Evolutionary conservation across 352 stramenopile species (phyloP).

Genomic region (Globisporangium canariense): DNA sequence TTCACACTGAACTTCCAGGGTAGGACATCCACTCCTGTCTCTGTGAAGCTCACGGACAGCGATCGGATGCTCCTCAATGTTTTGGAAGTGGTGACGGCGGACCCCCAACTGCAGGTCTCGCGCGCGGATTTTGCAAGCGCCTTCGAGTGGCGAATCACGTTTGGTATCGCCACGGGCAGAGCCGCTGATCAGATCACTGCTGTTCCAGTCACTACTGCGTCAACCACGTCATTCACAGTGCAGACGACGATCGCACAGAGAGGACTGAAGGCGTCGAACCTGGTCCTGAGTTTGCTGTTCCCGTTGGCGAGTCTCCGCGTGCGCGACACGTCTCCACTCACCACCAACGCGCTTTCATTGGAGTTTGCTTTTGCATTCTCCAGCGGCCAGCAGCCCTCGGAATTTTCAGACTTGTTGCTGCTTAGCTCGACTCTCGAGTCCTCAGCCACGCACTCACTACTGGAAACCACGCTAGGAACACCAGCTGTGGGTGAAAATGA

Average conservation of each 20-base stretch:
- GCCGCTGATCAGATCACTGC: not conserved
- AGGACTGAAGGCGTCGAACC: slow-evolving; percentile 7
- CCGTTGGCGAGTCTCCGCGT: slow-evolving; percentile 9
- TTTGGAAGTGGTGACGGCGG: slow-evolving; percentile 11
- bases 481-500: not conserved
- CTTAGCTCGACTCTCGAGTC: slow-evolving; percentile 3
- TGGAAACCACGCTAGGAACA: not conserved
- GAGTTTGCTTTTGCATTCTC: slow-evolving; percentile 1
- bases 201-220: not conserved
- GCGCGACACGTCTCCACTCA: not conserved
- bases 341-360: slow-evolving; percentile 5
- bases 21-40: not conserved
- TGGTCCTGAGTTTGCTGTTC: slow-evolving; percentile 9
- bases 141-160: slow-evolving; percentile 23
- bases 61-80: slow-evolving; percentile 14
- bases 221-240: slow-evolving; percentile 5
- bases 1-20: slow-evolving; percentile 9
- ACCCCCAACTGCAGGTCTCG: slow-evolving; percentile 15
- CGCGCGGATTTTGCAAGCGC: slow-evolving; percentile 7
- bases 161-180: slow-evolving; percentile 7
- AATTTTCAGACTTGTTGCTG: slow-evolving; percentile 14
- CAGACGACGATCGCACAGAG: not conserved
- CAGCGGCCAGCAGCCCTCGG: not conserved
- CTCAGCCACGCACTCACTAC: not conserved
- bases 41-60: slow-evolving; percentile 1